Base-by-base conservation (phyloP, 441 rosid species). In the Gossypium schwendimanii region DNA sequence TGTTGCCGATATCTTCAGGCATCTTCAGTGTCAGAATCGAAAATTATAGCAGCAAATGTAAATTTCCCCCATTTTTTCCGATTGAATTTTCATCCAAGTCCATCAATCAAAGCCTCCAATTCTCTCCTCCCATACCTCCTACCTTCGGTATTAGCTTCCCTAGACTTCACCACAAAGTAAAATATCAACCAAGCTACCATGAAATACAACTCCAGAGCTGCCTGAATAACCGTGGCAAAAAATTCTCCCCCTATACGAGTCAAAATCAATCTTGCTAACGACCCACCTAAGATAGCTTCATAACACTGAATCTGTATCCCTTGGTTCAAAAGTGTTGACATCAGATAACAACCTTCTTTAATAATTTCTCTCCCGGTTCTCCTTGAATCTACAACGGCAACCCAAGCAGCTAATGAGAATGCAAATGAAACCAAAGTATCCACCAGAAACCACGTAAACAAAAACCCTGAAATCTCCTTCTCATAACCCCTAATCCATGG, bases 161-260 rank as follows among this genome's bases (percentile, higher is more conserved):
- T 86, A 81, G 84, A 87, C 80, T 90, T 88, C 49, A 85, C 89
- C 23, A 87, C 87, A 55, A 94, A 83, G 86, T 90, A 92, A 74
- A 87, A 94, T 75, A 89, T 81, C 81, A 92, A 82, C 98, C 98
- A 94, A 44, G 88, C 97, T 63, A 89, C 84, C 94, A 86, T 92
- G 80, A 94, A 92, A 71, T 87, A 94, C 73, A 94, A 91, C 80
- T 94, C 98, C 80, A 88, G 45, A 28, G 78, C 77, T 21, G 97
- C 88, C 75, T 94, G 98, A 20, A 90, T 33, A 71, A 86, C 57
- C 0, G 85, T 74, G 33, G 95, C 94, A 60, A 84, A 79, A 70
- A 79, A 69, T 63, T 81, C 89, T 73, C 97, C 97, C 11, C 89
- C 58, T 11, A 83, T 44, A 47, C 70, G 78, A 58, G 84, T 50